Percentiles rank a stretch among this genome's conserved stretches.
Evolutionary conservation across 495 filamentous ascomycete genomes (phyloP).

Genomic region (Oidiodendron maius): DNA sequence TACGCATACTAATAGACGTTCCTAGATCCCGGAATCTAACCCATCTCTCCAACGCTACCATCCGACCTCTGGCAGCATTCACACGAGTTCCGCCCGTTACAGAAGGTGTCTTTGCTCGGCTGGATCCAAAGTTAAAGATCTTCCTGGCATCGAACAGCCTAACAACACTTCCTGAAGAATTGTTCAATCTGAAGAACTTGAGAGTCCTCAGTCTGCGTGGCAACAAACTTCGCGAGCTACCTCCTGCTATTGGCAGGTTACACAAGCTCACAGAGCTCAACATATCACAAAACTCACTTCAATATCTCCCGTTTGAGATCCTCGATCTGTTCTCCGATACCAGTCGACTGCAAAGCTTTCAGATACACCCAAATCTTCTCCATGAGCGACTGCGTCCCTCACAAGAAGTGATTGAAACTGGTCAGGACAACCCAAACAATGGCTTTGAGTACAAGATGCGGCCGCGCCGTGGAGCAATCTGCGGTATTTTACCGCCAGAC

Average conservation of each 20-base stretch:
- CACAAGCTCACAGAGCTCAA: slow-evolving; percentile 61
- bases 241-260: slow-evolving; percentile 57
- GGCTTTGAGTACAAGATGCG: not conserved
- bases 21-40: slow-evolving; percentile 30
- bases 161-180: slow-evolving; percentile 35
- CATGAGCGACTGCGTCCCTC: slow-evolving; percentile 23
- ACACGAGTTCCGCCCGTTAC: slow-evolving; percentile 37
- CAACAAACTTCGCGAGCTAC: slow-evolving; percentile 61
- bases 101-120: slow-evolving; percentile 11
- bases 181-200: slow-evolving; percentile 51
- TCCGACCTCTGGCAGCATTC: slow-evolving; percentile 55
- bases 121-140: slow-evolving; percentile 51
- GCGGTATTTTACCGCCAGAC: not conserved
- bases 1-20: not conserved
- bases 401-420: not conserved
- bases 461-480: slow-evolving; percentile 1
- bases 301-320: slow-evolving; percentile 65
- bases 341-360: slow-evolving; percentile 29
- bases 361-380: slow-evolving; percentile 44
- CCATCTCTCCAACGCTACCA: slow-evolving; percentile 34
- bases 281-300: slow-evolving; percentile 62
- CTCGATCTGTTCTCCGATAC: slow-evolving; percentile 47
- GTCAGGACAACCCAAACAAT: not conserved
- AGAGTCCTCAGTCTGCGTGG: slow-evolving; percentile 66
- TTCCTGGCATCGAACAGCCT: slow-evolving; percentile 61